Evolutionary conservation across 805 yeast species (phyloP), one percentile per base, ranked within the genome.

Genomic region (Nakazawaea anatomiae): DNA sequence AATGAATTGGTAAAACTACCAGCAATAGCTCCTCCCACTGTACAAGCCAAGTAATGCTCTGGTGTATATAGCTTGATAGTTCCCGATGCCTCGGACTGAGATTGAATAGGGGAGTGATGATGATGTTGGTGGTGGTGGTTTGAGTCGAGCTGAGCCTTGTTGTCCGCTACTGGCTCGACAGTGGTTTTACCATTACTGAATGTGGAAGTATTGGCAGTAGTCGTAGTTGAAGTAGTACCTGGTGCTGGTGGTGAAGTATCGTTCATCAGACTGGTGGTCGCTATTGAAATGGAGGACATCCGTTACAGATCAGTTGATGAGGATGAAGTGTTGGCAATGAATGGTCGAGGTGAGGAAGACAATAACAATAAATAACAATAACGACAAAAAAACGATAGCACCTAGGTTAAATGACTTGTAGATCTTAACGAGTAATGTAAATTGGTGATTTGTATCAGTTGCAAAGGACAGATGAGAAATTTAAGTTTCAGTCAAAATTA

Each of bases 1-100:
- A 50, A 39, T 10, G 53, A 46, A 25, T 50, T 50, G 27, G 53
- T 50, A 42, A 50, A 50, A 31, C 43, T n/a, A 8, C 53, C 53
- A 7, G 47, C 48, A 14, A 50, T 6, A n/a, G 40, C 50, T 12
- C 53, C 53, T 6, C 50, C 53, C 7, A 50, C 41, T 4, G 53
- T 32, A 38, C 53, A 50, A 30, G 40, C 42, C 4, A 46, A 5
- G 30, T 36, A 50, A 28, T 50, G 43, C 29, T 46, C 25, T 6
- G 50, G 39, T 5, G 47, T 32, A 18, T 50, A 50, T 35, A 50
- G 31, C 25, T 50, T 35, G 38, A 50, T 50, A 5, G 38, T n/a
- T 5, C 49, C 49, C 4, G 30, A 14, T 18, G 36, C 45, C 31
- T 50, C 52, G 12, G 27, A 9, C 39, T 44, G 48, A 9, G 31